Conservation (phyloP, 768 basidiomycete species). For the Coprinopsis sp. region DNA sequence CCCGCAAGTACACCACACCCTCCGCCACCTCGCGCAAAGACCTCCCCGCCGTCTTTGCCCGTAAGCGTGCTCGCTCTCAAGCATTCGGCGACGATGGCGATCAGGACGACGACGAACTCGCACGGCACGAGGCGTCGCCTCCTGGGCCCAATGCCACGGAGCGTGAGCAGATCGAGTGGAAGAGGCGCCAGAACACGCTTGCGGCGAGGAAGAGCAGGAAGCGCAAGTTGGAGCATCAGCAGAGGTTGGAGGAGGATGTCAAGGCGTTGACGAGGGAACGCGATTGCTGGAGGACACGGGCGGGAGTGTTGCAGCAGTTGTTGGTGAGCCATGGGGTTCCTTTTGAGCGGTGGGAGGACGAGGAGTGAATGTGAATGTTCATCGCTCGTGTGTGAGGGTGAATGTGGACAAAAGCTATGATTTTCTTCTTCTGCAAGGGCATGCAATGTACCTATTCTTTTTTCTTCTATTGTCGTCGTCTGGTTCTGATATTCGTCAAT, state of each 20-base stretch:
- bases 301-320: slow-evolving; percentile 37
- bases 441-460: slow-evolving; percentile 4
- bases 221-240: slow-evolving; percentile 70
- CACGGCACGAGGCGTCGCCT: too few relatives aligned
- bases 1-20: slow-evolving; percentile 59
- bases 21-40: slow-evolving; percentile 73
- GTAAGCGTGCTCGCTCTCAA: slow-evolving; percentile 52
- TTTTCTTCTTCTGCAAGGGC: slow-evolving; percentile 2
- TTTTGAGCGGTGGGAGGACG: slow-evolving; percentile 14
- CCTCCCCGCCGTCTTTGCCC: slow-evolving; percentile 60
- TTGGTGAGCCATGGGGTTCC: slow-evolving; percentile 24
- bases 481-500: too few relatives aligned
- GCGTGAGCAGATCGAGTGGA: slow-evolving; percentile 66
- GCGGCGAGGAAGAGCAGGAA: slow-evolving; percentile 73
- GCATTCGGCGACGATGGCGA: slow-evolving; percentile 48
- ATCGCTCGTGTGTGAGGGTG: not conserved
- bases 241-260: slow-evolving; percentile 50
- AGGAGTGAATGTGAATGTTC: not conserved
- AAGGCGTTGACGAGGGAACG: slow-evolving; percentile 42
- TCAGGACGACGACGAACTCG: slow-evolving; percentile 29
- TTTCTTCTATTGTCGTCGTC: slow-evolving; percentile 1
- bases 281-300: slow-evolving; percentile 53
- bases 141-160: slow-evolving; percentile 40
- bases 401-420: slow-evolving; percentile 2
- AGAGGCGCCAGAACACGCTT: slow-evolving; percentile 75